Evolutionary conservation across 148 eudicot species (phyloP).

Genomic region (Chenopodium suecicum): DNA sequence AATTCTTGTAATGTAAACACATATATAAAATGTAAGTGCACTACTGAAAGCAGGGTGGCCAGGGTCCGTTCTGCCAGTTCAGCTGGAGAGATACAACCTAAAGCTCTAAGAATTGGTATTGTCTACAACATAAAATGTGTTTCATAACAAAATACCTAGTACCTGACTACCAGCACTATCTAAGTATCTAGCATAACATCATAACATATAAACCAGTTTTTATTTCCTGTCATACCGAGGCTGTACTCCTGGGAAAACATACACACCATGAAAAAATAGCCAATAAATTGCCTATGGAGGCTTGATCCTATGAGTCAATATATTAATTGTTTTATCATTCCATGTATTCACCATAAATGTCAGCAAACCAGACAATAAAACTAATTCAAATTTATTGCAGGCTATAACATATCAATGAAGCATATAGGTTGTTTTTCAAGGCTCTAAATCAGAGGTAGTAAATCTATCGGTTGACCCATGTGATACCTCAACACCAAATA

Average conservation of each 20-base stretch:
- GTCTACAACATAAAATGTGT: neutral
- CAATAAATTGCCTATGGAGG: too few relatives aligned
- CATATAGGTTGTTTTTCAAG: too few relatives aligned
- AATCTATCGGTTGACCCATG: neutral
- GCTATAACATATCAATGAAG: too few relatives aligned
- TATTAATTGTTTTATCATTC: too few relatives aligned
- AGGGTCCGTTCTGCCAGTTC: neutral
- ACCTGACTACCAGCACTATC: neutral
- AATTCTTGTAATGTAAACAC: neutral
- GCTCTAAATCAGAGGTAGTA: neutral
- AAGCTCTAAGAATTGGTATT: too few relatives aligned
- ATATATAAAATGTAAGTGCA: constrained; percentile 4
- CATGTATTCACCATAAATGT: neutral
- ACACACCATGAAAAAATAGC: neutral
- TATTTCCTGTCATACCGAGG: too few relatives aligned
- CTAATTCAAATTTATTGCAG: too few relatives aligned
- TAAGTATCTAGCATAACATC: neutral
- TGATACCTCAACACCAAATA: neutral
- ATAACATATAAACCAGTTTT: too few relatives aligned
- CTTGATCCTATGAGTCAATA: too few relatives aligned
- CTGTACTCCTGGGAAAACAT: neutral
- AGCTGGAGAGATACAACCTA: neutral
- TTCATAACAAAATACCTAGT: neutral
- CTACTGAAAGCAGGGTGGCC: neutral
- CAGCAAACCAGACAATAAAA: neutral